Conservation (phyloP, 2,329 filamentous ascomycete genomes). For the Sarocladiaceae sp. region DNA sequence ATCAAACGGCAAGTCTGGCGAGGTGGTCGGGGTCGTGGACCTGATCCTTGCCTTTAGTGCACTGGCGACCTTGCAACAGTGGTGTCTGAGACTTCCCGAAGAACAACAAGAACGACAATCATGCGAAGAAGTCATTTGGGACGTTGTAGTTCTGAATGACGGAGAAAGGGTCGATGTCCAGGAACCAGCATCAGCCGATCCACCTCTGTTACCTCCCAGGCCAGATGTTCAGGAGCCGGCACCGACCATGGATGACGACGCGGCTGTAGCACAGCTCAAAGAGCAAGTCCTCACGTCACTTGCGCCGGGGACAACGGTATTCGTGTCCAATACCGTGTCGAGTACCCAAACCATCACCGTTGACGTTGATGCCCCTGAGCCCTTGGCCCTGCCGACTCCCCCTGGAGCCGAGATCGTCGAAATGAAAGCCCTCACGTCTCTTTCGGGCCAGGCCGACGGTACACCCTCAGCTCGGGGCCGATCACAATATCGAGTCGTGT, state of each 20-base stretch:
- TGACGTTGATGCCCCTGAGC: constrained; percentile 51
- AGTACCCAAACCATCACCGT: constrained; percentile 62
- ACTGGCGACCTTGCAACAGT: constrained; percentile 57
- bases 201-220: background rate
- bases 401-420: constrained; percentile 57
- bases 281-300: constrained; percentile 52
- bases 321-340: constrained; percentile 54
- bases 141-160: constrained; percentile 59
- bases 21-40: constrained; percentile 57
- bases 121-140: constrained; percentile 59
- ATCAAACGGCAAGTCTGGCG: constrained; percentile 53
- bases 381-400: constrained; percentile 48
- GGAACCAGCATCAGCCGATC: constrained; percentile 8
- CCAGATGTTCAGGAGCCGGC: background rate
- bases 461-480: constrained; percentile 18
- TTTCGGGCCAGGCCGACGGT: constrained; percentile 10
- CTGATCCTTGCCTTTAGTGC: constrained; percentile 57
- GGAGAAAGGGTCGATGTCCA: constrained; percentile 53
- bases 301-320: constrained; percentile 52
- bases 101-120: constrained; percentile 42
- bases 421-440: constrained; percentile 31
- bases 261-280: constrained; percentile 39
- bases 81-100: constrained; percentile 47
- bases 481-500: constrained; percentile 49
- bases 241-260: constrained; percentile 31